Evolutionary conservation across 208 protist genomes (phyloP).

Genomic region (Wallacemonas collosoma): DNA sequence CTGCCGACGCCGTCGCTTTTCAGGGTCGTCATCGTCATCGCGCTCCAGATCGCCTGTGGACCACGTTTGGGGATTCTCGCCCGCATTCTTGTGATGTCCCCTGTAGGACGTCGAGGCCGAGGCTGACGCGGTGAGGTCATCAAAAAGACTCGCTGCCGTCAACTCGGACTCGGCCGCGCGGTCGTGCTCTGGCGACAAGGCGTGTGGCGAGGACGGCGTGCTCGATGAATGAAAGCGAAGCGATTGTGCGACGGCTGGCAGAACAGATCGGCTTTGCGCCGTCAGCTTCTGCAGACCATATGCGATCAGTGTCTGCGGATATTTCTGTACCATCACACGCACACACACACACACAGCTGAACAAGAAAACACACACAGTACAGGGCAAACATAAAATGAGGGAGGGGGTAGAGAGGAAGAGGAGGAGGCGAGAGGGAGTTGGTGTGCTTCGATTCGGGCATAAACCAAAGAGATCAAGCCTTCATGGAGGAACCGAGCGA

Average conservation of each 20-base stretch:
- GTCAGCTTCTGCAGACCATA: too few species aligned
- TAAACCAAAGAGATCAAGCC: too few species aligned
- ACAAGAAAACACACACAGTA: neutral
- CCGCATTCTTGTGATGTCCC: neutral
- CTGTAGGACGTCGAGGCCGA: neutral
- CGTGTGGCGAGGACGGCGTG: neutral
- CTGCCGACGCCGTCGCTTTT: slow-evolving; percentile 17
- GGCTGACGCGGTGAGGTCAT: slow-evolving; percentile 3
- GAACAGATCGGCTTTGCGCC: too few species aligned
- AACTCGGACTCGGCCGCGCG: neutral
- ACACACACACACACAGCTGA: slow-evolving; percentile 11
- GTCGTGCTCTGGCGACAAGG: neutral
- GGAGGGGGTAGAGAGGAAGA: neutral
- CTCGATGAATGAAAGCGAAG: neutral
- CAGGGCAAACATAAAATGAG: slow-evolving; percentile 1
- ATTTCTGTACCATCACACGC: slow-evolving; percentile 6
- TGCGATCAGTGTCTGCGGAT: neutral
- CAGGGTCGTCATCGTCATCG: slow-evolving; percentile 10
- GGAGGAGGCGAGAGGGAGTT: too few species aligned
- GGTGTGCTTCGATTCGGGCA: too few species aligned
- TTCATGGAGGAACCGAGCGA: too few species aligned
- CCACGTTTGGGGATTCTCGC: slow-evolving; percentile 8
- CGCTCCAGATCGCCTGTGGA: neutral
- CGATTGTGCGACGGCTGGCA: neutral
- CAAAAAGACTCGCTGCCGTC: slow-evolving; percentile 6